Conservation (phyloP, 2,329 filamentous ascomycete genomes). For the Paracorniculantispora psalliotae region DNA sequence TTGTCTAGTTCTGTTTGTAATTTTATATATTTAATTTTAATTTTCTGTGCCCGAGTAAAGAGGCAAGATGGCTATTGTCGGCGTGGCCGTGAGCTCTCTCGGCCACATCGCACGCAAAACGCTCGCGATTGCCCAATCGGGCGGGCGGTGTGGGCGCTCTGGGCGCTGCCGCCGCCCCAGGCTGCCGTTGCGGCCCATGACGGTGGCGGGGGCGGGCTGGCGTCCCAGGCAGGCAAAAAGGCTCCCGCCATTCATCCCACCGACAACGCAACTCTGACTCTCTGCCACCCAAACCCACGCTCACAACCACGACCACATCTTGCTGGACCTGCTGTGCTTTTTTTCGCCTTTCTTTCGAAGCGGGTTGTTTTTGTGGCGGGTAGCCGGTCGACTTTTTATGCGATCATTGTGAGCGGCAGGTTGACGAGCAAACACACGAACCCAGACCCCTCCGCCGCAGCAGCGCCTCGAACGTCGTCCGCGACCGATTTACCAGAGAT, state of each 20-base stretch:
- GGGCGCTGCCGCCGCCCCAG: background rate
- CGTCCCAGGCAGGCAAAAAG: background rate
- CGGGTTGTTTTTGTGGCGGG: no score
- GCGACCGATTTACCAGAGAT: background rate
- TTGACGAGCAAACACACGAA: background rate
- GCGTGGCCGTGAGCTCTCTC: no score
- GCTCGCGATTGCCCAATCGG: constrained; percentile 8
- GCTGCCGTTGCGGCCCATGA: constrained; percentile 2
- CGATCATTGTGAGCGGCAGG: no score
- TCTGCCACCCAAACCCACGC: background rate
- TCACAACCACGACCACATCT: background rate
- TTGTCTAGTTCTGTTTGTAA: no score
- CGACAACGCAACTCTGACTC: background rate
- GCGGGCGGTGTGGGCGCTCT: constrained; percentile 13
- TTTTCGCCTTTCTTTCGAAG: background rate
- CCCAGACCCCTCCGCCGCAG: constrained; percentile 7
- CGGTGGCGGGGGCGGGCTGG: constrained; percentile 5
- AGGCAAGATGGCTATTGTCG: no score
- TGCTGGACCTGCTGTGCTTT: background rate
- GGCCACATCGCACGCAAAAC: no score
- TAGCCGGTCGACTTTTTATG: no score
- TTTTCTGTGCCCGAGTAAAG: no score
- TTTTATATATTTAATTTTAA: no score
- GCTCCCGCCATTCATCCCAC: background rate
- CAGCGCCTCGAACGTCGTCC: background rate